These are phyloP conservation scores for Puccinia coronata DNA, from an alignment of 1,284 basidiomycete species.

Conservation along the genomic window DNA sequence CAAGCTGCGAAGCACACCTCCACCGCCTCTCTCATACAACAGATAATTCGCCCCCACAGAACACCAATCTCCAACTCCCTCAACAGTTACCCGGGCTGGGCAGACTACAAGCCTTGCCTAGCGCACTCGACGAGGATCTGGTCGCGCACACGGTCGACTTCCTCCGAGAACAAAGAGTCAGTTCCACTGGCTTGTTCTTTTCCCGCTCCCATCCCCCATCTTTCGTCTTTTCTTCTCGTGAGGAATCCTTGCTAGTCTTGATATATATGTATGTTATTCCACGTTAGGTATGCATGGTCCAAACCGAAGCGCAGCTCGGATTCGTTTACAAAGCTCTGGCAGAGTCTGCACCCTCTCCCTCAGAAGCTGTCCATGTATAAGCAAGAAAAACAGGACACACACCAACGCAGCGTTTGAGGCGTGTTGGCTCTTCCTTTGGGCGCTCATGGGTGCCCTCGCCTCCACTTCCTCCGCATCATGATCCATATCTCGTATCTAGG, in stretches of 20 bases:
- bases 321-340: constrained; percentile 70
- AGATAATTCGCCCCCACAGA: not conserved
- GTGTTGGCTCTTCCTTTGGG: too few species aligned
- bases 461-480: too few species aligned
- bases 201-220: not conserved
- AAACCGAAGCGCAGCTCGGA: constrained; percentile 68
- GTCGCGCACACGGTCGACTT: constrained; percentile 73
- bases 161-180: constrained; percentile 68
- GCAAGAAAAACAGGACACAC: too few species aligned
- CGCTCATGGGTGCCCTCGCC: too few species aligned
- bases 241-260: too few species aligned
- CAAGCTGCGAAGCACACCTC: constrained; percentile 70
- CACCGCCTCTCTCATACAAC: constrained; percentile 62
- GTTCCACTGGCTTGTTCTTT: not conserved
- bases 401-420: too few species aligned
- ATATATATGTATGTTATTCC: too few species aligned
- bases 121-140: constrained; percentile 61
- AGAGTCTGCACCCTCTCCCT: not conserved
- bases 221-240: not conserved
- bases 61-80: not conserved
- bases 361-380: not conserved
- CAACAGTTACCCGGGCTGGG: not conserved
- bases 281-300: constrained; percentile 72
- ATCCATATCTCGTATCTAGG: too few species aligned
- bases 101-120: constrained; percentile 1